A percentile compares a stretch with the other conserved stretches of the same genome.
Evolutionary conservation across 768 basidiomycete species (phyloP).

Genomic region (Boletus reticuloceps): DNA sequence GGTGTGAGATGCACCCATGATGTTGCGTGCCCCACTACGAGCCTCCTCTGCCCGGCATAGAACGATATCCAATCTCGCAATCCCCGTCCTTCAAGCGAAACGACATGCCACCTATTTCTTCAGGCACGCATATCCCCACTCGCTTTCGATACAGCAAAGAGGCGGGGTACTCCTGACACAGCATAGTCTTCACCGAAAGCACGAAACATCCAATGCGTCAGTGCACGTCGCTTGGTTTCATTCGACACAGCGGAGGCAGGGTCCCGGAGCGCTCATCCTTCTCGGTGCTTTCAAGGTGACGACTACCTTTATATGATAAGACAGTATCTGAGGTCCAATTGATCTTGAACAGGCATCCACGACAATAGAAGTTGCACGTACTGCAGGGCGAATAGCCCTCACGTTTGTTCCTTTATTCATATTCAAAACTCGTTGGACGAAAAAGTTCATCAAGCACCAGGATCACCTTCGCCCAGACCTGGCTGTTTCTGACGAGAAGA

Average conservation of each 20-base stretch:
- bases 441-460: slow-evolving; percentile 47
- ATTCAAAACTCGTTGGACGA: slow-evolving; percentile 53
- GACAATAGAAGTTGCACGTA: slow-evolving; percentile 68
- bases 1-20: slow-evolving; percentile 44
- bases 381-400: slow-evolving; percentile 66
- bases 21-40: slow-evolving; percentile 43
- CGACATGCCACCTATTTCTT: not conserved
- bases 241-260: slow-evolving; percentile 35
- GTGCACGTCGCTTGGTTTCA: slow-evolving; percentile 35
- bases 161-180: slow-evolving; percentile 7
- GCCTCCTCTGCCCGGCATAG: not conserved
- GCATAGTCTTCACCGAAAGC: not conserved
- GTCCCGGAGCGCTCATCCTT: slow-evolving; percentile 37
- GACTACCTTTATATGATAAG: not conserved
- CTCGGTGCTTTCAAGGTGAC: slow-evolving; percentile 63
- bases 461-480: slow-evolving; percentile 36
- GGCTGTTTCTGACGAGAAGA: slow-evolving; percentile 53
- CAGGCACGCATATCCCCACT: not conserved
- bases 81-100: not conserved
- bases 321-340: not conserved
- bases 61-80: not conserved
- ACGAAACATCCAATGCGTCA: not conserved
- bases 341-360: slow-evolving; percentile 57
- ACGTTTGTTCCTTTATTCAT: slow-evolving; percentile 73
- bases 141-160: not conserved